phyloP scores from a whole-genome alignment of 768 basidiomycete genomes.

The Tricholoma flavovirens region DNA sequence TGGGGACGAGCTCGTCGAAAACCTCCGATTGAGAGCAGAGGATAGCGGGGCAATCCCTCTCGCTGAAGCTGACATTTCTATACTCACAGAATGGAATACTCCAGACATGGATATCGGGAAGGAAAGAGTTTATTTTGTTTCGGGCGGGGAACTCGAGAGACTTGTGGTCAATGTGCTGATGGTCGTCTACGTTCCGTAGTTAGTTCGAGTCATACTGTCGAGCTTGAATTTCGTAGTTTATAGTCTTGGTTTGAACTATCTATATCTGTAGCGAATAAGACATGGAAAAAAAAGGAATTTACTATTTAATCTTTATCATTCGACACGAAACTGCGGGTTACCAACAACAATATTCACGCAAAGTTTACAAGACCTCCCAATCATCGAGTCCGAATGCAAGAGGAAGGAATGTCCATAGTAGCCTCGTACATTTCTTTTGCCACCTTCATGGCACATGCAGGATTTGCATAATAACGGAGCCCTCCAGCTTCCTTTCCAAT shows the following conservation, averaged over 20 bases:
- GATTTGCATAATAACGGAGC: too few species aligned
- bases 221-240: too few species aligned
- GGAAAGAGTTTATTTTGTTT: conserved; percentile 65
- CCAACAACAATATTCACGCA: not conserved
- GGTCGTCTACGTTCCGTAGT: conserved; percentile 59
- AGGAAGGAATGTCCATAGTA: not conserved
- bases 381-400: not conserved
- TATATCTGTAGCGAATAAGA: too few species aligned
- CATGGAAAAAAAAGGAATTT: too few species aligned
- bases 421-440: not conserved
- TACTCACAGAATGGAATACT: conserved; percentile 36
- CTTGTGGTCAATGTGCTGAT: conserved; percentile 71
- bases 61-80: conserved; percentile 53
- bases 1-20: conserved; percentile 30
- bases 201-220: not conserved
- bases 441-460: not conserved
- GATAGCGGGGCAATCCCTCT: conserved; percentile 64
- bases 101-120: conserved; percentile 45
- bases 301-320: too few species aligned
- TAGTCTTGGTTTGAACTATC: too few species aligned
- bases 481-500: not conserved
- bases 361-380: not conserved
- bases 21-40: conserved; percentile 50
- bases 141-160: conserved; percentile 62
- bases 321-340: too few species aligned